Percentiles rank a stretch among this genome's conserved stretches.
Evolutionary conservation across 176 grass and related monocot species (phyloP).

Genomic region (Phragmites australis): DNA sequence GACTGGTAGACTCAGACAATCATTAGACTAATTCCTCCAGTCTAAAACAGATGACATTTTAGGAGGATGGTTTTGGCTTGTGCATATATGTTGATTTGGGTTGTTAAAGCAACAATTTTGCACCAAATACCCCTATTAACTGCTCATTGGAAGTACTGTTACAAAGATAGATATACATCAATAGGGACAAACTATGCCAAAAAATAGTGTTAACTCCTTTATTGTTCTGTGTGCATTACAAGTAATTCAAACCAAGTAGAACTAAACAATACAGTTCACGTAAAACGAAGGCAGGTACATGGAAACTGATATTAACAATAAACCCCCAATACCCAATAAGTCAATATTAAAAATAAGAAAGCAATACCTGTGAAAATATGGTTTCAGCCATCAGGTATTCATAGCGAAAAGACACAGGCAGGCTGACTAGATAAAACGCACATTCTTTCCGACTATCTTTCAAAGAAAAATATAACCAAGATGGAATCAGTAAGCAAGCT

Average conservation of each 20-base stretch:
- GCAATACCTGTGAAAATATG: slow-evolving; percentile 96
- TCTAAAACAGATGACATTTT: slow-evolving; percentile 10
- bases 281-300: slow-evolving; percentile 2
- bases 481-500: slow-evolving; percentile 43
- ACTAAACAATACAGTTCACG: neutral
- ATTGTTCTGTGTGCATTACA: neutral
- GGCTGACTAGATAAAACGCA: slow-evolving; percentile 88
- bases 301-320: slow-evolving; percentile 9
- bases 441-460: slow-evolving; percentile 99
- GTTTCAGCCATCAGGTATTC: slow-evolving; percentile 99
- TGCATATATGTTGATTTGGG: neutral
- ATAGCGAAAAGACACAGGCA: slow-evolving; percentile 90
- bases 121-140: neutral
- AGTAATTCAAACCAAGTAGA: neutral
- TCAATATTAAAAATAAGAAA: slow-evolving; percentile 23
- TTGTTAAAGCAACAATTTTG: neutral
- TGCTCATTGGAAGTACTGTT: neutral
- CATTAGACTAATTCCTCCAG: neutral
- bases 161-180: neutral
- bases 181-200: neutral
- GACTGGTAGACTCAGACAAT: neutral
- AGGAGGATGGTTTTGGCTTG: neutral
- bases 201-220: neutral
- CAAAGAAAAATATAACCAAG: slow-evolving; percentile 60
- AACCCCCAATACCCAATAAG: neutral